Conservation (phyloP, 306 rosid genomes). For the Psophocarpus tetragonolobus region DNA sequence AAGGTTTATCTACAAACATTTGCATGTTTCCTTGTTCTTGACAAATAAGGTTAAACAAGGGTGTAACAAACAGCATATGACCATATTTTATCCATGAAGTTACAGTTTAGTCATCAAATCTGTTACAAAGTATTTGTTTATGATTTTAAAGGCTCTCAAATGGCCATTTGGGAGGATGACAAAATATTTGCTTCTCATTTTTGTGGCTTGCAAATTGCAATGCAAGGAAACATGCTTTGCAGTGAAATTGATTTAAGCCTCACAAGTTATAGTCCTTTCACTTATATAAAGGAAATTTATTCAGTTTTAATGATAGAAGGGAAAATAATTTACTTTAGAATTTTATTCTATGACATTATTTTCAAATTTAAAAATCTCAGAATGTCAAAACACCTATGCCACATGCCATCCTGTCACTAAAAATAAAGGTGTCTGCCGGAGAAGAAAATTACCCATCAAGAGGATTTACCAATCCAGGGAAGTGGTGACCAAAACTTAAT, state of each 20-base stretch:
- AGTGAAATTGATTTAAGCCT: neutral
- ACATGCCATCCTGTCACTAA: conserved; percentile 21
- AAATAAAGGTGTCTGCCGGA: conserved; percentile 18
- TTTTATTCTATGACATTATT: neutral
- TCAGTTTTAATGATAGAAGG: neutral
- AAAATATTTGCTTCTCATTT: neutral
- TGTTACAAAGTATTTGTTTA: neutral
- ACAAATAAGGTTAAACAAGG: conserved; percentile 19
- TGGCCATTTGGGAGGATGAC: neutral
- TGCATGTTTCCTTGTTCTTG: conserved; percentile 1
- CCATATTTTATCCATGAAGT: neutral
- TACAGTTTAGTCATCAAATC: neutral
- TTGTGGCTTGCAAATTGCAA: neutral
- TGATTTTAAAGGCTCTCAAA: neutral
- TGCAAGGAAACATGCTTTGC: neutral
- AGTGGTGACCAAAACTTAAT: conserved; percentile 77
- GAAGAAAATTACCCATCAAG: conserved; percentile 81
- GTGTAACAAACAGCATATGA: neutral
- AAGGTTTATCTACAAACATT: conserved; percentile 8
- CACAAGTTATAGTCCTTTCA: neutral
- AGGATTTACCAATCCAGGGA: conserved; percentile 85
- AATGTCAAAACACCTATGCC: neutral
- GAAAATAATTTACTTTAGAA: conserved; percentile 11
- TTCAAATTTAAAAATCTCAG: conserved; percentile 8
- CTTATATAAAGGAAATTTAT: neutral